phyloP scores from a whole-genome alignment of 2,329 filamentous ascomycete genomes.

The Dactylella cylindrospora region DNA sequence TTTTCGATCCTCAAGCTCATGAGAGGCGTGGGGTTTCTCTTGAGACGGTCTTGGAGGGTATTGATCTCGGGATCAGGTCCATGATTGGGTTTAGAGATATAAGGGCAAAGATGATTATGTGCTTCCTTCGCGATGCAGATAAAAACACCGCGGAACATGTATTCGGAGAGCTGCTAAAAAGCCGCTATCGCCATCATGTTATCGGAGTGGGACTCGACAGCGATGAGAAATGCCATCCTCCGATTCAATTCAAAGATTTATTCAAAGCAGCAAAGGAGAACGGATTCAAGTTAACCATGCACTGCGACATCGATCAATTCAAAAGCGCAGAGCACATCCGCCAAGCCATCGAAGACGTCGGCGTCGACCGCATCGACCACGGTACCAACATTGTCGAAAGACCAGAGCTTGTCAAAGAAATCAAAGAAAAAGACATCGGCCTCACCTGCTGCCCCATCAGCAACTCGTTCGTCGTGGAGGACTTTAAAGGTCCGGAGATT shows the following conservation, averaged over 20 bases:
- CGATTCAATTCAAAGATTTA: constrained; percentile 63
- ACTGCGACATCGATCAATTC: constrained; percentile 66
- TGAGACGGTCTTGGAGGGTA: constrained; percentile 65
- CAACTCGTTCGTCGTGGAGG: constrained; percentile 61
- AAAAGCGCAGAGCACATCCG: constrained; percentile 61
- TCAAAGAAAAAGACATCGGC: constrained; percentile 62
- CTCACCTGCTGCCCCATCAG: constrained; percentile 73
- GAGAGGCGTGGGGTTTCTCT: constrained; percentile 65
- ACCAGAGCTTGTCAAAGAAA: constrained; percentile 59
- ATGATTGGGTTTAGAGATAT: neutral
- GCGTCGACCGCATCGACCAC: constrained; percentile 71
- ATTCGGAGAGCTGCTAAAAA: constrained; percentile 56
- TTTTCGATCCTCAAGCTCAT: constrained; percentile 80
- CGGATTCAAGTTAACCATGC: constrained; percentile 67
- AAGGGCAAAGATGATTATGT: constrained; percentile 63
- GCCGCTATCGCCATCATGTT: too few relatives aligned
- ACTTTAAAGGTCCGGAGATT: constrained; percentile 63
- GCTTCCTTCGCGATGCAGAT: constrained; percentile 70
- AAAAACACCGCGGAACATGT: constrained; percentile 59
- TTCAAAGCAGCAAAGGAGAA: constrained; percentile 59
- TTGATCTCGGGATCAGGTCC: constrained; percentile 67
- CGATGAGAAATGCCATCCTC: constrained; percentile 61
- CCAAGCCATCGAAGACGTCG: constrained; percentile 64
- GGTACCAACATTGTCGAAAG: constrained; percentile 68
- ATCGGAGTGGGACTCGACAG: constrained; percentile 68